phyloP scores from a whole-genome alignment of 176 grass and related monocot species.

The Carex pumila region DNA sequence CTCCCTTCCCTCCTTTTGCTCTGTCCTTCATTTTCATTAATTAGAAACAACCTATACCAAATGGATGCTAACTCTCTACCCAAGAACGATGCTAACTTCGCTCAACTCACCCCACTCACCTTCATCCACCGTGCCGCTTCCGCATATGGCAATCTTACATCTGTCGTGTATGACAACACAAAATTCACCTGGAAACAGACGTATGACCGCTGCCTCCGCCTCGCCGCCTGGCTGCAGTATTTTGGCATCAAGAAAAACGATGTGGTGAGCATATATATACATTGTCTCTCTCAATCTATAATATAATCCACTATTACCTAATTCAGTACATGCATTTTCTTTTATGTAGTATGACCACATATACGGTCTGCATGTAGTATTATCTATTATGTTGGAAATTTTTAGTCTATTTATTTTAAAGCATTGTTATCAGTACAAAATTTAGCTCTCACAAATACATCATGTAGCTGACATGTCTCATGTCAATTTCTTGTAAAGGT shows the following conservation, averaged over 20 bases:
- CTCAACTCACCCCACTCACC: constrained; percentile 37
- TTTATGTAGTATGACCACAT: too few relatives aligned
- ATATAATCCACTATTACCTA: too few relatives aligned
- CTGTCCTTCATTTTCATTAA: not conserved
- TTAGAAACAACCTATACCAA: not conserved
- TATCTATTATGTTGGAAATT: not conserved
- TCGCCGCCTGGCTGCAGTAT: constrained; percentile 34
- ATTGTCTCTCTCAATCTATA: not conserved
- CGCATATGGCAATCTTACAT: constrained; percentile 41
- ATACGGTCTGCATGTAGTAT: not conserved
- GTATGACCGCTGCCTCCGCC: constrained; percentile 36
- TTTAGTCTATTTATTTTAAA: not conserved
- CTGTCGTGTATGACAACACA: constrained; percentile 25
- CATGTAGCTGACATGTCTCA: not conserved
- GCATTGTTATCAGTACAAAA: not conserved
- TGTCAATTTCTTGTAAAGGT: constrained; percentile 26
- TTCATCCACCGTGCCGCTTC: constrained; percentile 39
- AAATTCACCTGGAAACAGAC: constrained; percentile 46
- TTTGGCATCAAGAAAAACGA: constrained; percentile 35
- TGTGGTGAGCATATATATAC: constrained; percentile 27
- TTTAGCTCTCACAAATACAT: not conserved
- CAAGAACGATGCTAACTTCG: constrained; percentile 36
- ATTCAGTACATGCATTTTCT: too few relatives aligned
- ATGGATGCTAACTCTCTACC: constrained; percentile 32
- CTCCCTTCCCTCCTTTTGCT: not conserved